Conservation (phyloP, 1,284 basidiomycete species). For the Rhizopogon parksii region DNA sequence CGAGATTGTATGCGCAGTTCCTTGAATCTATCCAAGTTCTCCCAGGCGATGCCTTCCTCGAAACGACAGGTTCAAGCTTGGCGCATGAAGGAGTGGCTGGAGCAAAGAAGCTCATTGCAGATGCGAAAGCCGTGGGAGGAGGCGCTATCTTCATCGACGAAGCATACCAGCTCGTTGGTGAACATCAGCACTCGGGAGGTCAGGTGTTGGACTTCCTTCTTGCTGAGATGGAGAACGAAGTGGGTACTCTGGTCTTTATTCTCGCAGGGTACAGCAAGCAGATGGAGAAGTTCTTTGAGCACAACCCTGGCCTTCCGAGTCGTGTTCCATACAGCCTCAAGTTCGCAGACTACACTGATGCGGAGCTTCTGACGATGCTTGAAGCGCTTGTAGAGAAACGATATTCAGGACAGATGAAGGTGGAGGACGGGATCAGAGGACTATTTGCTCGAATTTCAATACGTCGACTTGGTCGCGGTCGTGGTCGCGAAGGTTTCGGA, state of each 20-base stretch:
- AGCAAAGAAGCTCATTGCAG: constrained; percentile 43
- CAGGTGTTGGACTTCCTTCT: constrained; percentile 61
- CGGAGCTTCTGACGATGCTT: constrained; percentile 48
- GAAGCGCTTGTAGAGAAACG: constrained; percentile 39
- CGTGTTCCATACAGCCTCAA: constrained; percentile 54
- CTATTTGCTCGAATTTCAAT: constrained; percentile 52
- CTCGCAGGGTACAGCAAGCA: constrained; percentile 61
- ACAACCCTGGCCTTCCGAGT: constrained; percentile 60
- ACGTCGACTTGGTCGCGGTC: constrained; percentile 46
- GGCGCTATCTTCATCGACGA: constrained; percentile 64
- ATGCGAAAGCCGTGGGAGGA: constrained; percentile 44
- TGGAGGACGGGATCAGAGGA: constrained; percentile 48
- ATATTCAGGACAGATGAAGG: constrained; percentile 43
- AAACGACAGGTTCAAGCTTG: constrained; percentile 55
- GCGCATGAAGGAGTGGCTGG: constrained; percentile 49
- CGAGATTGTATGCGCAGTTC: constrained; percentile 55
- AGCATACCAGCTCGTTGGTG: constrained; percentile 54
- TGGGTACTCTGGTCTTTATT: constrained; percentile 61
- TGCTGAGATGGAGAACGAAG: constrained; percentile 64
- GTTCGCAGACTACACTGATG: constrained; percentile 57
- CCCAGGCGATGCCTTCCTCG: constrained; percentile 48
- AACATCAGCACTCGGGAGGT: constrained; percentile 39
- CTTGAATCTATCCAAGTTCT: constrained; percentile 47
- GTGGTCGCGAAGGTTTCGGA: constrained; percentile 52
- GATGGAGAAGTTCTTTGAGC: constrained; percentile 71